These are phyloP conservation scores for Osmanthus fragrans DNA, from an alignment of 257 asterid species.

Conservation along the genomic window DNA sequence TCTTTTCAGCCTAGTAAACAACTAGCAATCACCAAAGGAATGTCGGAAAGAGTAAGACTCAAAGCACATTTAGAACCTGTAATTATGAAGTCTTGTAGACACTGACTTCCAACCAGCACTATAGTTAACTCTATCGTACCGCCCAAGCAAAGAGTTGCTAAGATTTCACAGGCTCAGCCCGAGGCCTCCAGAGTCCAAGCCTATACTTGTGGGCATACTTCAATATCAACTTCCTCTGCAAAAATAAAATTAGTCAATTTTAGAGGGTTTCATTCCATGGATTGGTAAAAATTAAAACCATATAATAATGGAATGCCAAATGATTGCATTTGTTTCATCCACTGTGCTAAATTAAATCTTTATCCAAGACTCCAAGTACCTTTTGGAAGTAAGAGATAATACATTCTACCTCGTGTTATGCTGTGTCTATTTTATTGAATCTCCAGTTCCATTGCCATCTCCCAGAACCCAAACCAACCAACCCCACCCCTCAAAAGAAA, in stretches of 20 bases:
- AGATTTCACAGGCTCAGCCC: slow-evolving; percentile 52
- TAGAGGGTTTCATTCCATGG: not conserved
- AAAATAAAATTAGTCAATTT: not conserved
- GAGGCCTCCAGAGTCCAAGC: slow-evolving; percentile 93
- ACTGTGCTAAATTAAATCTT: too few relatives aligned
- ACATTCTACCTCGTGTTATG: not conserved
- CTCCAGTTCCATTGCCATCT: not conserved
- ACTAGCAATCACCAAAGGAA: too few relatives aligned
- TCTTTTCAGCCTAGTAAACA: too few relatives aligned
- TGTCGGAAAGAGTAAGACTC: too few relatives aligned
- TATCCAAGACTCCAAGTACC: too few relatives aligned
- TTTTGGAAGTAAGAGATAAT: too few relatives aligned
- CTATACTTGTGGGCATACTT: slow-evolving; percentile 83
- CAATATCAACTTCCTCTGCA: slow-evolving; percentile 85
- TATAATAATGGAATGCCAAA: not conserved
- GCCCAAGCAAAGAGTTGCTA: slow-evolving; percentile 6
- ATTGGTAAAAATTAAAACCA: not conserved
- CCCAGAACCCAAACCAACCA: not conserved
- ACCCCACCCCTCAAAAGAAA: not conserved
- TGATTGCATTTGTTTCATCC: not conserved
- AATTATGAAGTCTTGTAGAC: not conserved
- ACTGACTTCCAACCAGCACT: not conserved
- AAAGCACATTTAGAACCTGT: not conserved
- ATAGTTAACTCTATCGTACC: not conserved
- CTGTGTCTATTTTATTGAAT: not conserved